Percentiles rank a stretch among this genome's conserved stretches.
These are phyloP conservation scores for Chrysanthemum seticuspe DNA, from an alignment of 129 eudicot genomes.

Conservation along the genomic window DNA sequence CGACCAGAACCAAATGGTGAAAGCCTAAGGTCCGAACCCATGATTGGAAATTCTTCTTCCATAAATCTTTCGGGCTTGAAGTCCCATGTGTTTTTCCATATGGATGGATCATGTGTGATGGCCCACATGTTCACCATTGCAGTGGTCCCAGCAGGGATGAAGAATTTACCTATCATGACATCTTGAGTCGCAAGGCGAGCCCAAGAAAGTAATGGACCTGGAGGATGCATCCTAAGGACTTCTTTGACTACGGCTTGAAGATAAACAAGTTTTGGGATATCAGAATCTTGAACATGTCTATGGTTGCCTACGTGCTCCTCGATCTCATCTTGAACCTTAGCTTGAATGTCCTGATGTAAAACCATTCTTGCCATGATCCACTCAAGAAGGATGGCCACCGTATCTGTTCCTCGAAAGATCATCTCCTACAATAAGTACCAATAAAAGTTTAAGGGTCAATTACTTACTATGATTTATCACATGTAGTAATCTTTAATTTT, in stretches of 20 bases:
- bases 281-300: constrained; percentile 56
- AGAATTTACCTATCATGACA: constrained; percentile 54
- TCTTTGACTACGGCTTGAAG: constrained; percentile 81
- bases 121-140: constrained; percentile 99
- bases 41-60: constrained; percentile 54
- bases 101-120: constrained; percentile 68
- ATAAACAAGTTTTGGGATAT: constrained; percentile 59
- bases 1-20: constrained; percentile 94
- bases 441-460: neutral
- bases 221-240: constrained; percentile 77
- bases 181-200: constrained; percentile 71
- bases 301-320: constrained; percentile 27
- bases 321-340: constrained; percentile 59
- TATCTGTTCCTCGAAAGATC: constrained; percentile 85
- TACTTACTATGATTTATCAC: too few relatives aligned
- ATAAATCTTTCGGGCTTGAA: constrained; percentile 72
- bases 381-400: constrained; percentile 70
- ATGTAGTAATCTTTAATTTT: too few relatives aligned
- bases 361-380: constrained; percentile 87
- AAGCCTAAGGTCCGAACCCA: constrained; percentile 87
- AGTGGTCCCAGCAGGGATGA: constrained; percentile 78
- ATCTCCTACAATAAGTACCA: constrained; percentile 52
- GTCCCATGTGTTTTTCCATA: constrained; percentile 76
- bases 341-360: constrained; percentile 75
- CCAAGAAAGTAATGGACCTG: constrained; percentile 94